Evolutionary conservation across 805 yeast genomes (phyloP), one percentile per base, ranked within the genome.

Genomic region (Starmera pachycereana): DNA sequence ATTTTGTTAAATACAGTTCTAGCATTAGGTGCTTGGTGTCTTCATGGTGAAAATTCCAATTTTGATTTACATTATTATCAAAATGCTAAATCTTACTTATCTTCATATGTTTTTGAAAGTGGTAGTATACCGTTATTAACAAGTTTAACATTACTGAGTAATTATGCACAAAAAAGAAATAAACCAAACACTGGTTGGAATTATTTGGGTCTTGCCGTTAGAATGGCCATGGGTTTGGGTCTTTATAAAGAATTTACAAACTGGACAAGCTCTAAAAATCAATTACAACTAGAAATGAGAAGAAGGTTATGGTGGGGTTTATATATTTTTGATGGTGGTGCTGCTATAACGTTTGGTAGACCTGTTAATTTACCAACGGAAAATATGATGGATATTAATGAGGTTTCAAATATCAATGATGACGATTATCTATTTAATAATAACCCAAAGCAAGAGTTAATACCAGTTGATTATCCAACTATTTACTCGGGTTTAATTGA

Each of bases 141-240:
- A 36, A 70, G 80, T 1, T 59, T 76, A 30, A 65, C 75, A 5
- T 52, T 79, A 30, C 54, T 81, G 38, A 70, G 81, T 42, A 73
- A 73, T 46, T 81, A 78, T 56, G 71, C 75, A 10, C 83, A 76
- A 51, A 76, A 76, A 57, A 65, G 82, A 37, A 74, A 78, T 48
- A 76, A 75, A 47, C 79, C 81, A 40, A 78, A 78, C 54, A 71
- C 84, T 0, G 80, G 81, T 19, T 80, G 85, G 81, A 75, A 75
- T 48, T 76, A 73, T 46, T 59, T 77, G 30, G 86, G 87, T 11
- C 60, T 76, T 13, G 79, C 83, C 0, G 69, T 76, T 8, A 62
- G 81, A 44, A 77, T 79, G 81, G 84, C 86, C 0, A 62, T 74
- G 48, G 77, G 81, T 0, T 54, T 80, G 33, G 88, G 86, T 4